A percentile compares a stretch with the other conserved stretches of the same genome.
Evolutionary conservation across 2,329 filamentous ascomycete species (phyloP).

Genomic region (Penicillium sp.): DNA sequence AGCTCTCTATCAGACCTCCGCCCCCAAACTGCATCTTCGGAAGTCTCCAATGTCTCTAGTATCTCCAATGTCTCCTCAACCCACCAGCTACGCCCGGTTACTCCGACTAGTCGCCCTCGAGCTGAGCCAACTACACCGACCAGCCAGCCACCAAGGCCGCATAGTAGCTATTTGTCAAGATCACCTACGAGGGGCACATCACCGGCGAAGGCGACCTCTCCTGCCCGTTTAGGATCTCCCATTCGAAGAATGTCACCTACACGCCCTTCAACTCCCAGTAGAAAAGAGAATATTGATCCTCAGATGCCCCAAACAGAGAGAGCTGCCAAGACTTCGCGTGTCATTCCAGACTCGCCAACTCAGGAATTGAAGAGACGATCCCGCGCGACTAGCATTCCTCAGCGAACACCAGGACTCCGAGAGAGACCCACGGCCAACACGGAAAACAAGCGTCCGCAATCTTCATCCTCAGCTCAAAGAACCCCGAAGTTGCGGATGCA

Average conservation of each 20-base stretch:
- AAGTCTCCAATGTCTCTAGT: constrained; percentile 44
- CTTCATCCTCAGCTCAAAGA: constrained; percentile 68
- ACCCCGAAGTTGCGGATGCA: constrained; percentile 70
- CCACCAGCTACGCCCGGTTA: constrained; percentile 39
- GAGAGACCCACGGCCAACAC: constrained; percentile 36
- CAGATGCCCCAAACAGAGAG: constrained; percentile 34
- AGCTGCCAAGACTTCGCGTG: constrained; percentile 32
- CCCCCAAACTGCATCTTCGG: constrained; percentile 61
- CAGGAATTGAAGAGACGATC: constrained; percentile 46
- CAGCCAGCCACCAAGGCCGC: constrained; percentile 29
- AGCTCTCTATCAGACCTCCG: constrained; percentile 89
- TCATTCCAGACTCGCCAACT: constrained; percentile 35
- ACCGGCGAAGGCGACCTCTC: constrained; percentile 32
- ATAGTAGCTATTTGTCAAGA: constrained; percentile 28
- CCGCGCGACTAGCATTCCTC: constrained; percentile 54
- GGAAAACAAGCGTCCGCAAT: constrained; percentile 32
- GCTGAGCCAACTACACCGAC: constrained; percentile 31
- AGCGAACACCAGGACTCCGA: constrained; percentile 34
- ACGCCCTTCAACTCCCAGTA: constrained; percentile 35
- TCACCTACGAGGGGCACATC: constrained; percentile 34
- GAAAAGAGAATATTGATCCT: constrained; percentile 44
- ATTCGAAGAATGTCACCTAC: constrained; percentile 32
- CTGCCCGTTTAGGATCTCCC: constrained; percentile 32
- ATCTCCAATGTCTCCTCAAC: constrained; percentile 28
- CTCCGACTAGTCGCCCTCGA: constrained; percentile 31